Evolutionary conservation across 176 grass and related monocot species (phyloP).

Genomic region (Aegilops bicornis): DNA sequence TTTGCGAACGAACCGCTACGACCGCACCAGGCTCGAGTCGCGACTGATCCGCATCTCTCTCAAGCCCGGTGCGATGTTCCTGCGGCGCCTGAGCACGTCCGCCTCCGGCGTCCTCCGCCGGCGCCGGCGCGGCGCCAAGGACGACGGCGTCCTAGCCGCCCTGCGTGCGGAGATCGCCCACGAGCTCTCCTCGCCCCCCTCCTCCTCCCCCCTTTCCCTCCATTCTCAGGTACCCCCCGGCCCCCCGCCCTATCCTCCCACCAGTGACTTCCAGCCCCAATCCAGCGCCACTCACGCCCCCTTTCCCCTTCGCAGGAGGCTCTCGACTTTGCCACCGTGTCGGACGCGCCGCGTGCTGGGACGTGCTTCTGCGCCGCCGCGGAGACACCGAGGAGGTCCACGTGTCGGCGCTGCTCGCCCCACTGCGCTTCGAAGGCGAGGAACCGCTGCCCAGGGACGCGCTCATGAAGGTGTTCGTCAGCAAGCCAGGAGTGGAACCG

Average conservation of each 20-base stretch:
- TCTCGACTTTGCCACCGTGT: constrained; percentile 43
- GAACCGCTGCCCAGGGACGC: constrained; percentile 35
- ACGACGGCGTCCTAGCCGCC: constrained; percentile 48
- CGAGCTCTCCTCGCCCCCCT: constrained; percentile 47
- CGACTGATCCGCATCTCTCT: too few species aligned
- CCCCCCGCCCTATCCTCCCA: background rate
- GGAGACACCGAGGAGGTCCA: constrained; percentile 44
- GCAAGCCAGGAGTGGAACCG: constrained; percentile 38
- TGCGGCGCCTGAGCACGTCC: constrained; percentile 32
- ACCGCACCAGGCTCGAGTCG: too few species aligned
- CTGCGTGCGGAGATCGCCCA: constrained; percentile 57
- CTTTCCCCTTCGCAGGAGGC: constrained; percentile 26
- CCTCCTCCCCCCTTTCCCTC: background rate
- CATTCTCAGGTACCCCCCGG: constrained; percentile 29
- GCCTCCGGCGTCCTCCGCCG: constrained; percentile 26
- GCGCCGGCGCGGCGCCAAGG: constrained; percentile 21
- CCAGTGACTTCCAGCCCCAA: background rate
- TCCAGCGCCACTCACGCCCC: background rate
- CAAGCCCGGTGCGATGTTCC: constrained; percentile 13
- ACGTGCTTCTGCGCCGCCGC: constrained; percentile 53
- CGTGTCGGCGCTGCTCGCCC: constrained; percentile 71
- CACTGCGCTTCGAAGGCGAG: constrained; percentile 38
- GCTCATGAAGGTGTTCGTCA: constrained; percentile 76
- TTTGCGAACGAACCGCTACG: too few species aligned
- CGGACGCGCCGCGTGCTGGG: constrained; percentile 44